A percentile compares a stretch with the other conserved stretches of the same genome.
Conservation (phyloP, 352 stramenopile species). For the Pelagophyceae sp. region DNA sequence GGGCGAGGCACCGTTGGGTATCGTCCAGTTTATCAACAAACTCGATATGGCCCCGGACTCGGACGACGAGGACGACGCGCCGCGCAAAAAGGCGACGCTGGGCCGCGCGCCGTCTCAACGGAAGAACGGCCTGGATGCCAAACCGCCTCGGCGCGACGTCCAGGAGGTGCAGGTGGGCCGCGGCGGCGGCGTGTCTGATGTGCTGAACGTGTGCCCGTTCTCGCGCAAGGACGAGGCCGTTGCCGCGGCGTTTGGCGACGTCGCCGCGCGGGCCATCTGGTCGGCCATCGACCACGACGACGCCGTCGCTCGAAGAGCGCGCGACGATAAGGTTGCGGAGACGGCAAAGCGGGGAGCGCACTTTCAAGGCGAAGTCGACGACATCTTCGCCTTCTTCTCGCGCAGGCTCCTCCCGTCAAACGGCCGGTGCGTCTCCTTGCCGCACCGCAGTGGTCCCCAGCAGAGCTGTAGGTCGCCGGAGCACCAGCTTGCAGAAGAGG, state of each 20-base stretch:
- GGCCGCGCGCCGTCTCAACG: too few species aligned
- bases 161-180: not conserved
- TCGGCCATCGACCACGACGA: not conserved
- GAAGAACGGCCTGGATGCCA: too few species aligned
- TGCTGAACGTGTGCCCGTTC: not conserved
- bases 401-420: too few species aligned
- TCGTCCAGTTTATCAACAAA: constrained; percentile 51
- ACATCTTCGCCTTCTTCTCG: constrained; percentile 9
- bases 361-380: not conserved
- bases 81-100: too few species aligned
- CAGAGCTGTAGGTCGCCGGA: too few species aligned
- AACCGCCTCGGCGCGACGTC: too few species aligned
- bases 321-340: not conserved
- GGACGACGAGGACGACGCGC: not conserved
- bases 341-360: not conserved
- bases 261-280: not conserved
- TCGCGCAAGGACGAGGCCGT: not conserved
- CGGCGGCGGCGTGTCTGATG: not conserved
- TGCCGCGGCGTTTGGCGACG: not conserved
- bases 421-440: too few species aligned
- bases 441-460: too few species aligned
- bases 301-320: not conserved
- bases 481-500: too few species aligned
- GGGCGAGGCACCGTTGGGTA: constrained; percentile 3
- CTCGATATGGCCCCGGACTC: constrained; percentile 46